A percentile compares a stretch with the other conserved stretches of the same genome.
Conservation (phyloP, 306 rosid species). For the Arachis hypogaea region DNA sequence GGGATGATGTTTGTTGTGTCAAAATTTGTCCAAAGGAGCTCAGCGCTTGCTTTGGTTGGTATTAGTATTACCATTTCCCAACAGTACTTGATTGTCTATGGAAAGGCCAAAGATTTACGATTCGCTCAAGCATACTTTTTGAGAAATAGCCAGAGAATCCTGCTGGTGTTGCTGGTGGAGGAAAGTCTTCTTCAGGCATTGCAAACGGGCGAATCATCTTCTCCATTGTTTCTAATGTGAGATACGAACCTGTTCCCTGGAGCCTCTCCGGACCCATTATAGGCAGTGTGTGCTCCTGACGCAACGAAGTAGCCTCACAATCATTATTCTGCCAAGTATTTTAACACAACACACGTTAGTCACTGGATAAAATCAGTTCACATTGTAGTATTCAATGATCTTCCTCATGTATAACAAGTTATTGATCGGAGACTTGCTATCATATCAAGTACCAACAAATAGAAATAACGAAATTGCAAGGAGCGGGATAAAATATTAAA, state of each 20-base stretch:
- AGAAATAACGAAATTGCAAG: background rate
- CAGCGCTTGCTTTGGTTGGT: constrained; percentile 43
- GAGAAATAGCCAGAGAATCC: constrained; percentile 94
- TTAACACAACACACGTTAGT: constrained; percentile 25
- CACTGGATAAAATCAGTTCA: constrained; percentile 17
- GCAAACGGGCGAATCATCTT: constrained; percentile 93
- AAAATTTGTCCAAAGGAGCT: constrained; percentile 32
- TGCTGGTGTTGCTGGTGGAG: constrained; percentile 80
- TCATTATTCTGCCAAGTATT: constrained; percentile 65
- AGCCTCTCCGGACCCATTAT: constrained; percentile 98
- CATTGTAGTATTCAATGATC: background rate
- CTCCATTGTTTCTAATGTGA: constrained; percentile 87
- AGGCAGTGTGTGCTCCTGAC: constrained; percentile 91
- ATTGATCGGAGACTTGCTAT: background rate
- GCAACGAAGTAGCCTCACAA: constrained; percentile 71
- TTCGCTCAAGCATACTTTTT: constrained; percentile 90
- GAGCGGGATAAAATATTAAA: background rate
- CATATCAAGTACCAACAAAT: background rate
- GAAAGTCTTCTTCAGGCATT: constrained; percentile 99
- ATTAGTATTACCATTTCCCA: constrained; percentile 50
- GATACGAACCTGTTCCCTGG: constrained; percentile 81
- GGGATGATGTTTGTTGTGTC: constrained; percentile 19
- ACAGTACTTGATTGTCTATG: constrained; percentile 57
- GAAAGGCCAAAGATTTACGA: constrained; percentile 96
- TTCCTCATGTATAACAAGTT: background rate